Conservation (phyloP, 192 early-diverging fungal species). For the Rhizophagus sp. region DNA sequence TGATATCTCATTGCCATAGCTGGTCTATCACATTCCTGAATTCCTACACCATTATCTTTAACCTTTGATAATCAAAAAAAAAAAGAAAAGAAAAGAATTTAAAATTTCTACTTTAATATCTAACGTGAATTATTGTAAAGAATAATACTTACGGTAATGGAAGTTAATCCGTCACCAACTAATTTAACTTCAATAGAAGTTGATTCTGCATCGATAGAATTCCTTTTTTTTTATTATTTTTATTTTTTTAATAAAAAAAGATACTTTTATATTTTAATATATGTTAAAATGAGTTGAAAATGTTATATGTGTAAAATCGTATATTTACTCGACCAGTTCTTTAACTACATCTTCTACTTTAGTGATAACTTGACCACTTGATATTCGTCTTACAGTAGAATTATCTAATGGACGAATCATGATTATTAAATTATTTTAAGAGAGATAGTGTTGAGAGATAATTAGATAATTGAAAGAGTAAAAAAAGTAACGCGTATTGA, state of each 20-base stretch:
- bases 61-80: slow-evolving; percentile 26
- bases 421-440: background rate
- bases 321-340: slow-evolving; percentile 43
- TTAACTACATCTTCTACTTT: slow-evolving; percentile 39
- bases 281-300: no score
- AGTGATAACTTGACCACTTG: slow-evolving; percentile 44
- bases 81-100: no score
- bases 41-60: slow-evolving; percentile 43
- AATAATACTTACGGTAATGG: slow-evolving; percentile 34
- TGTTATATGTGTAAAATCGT: background rate
- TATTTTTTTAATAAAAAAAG: background rate
- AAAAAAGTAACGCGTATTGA: background rate
- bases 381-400: slow-evolving; percentile 33
- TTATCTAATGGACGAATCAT: slow-evolving; percentile 33
- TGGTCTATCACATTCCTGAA: slow-evolving; percentile 34
- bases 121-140: no score
- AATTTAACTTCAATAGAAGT: slow-evolving; percentile 40
- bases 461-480: no score
- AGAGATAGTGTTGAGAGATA: background rate
- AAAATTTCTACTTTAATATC: no score
- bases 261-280: background rate
- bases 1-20: slow-evolving; percentile 39
- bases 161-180: slow-evolving; percentile 36
- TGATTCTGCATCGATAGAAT: slow-evolving; percentile 43
- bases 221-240: slow-evolving; percentile 28